phyloP scores from a whole-genome alignment of 2,329 filamentous ascomycete species.

The Verticillium klebahnii region DNA sequence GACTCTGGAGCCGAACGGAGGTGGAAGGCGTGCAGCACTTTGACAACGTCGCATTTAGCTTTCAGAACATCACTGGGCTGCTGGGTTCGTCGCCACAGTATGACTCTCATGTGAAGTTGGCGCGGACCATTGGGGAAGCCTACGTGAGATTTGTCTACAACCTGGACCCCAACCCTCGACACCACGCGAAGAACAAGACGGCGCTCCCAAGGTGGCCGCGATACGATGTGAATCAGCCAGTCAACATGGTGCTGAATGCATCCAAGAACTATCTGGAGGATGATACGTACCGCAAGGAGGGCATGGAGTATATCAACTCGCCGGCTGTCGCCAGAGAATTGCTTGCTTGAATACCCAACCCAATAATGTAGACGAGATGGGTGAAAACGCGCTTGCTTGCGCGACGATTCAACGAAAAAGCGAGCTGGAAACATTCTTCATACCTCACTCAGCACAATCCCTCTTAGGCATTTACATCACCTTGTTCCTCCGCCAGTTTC shows the following conservation, averaged over 20 bases:
- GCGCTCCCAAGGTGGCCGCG: slow-evolving; percentile 34
- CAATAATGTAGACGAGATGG: too few species aligned
- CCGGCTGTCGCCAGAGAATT: slow-evolving; percentile 31
- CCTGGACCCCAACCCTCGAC: slow-evolving; percentile 33
- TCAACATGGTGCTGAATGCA: slow-evolving; percentile 41
- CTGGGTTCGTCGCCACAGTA: slow-evolving; percentile 39
- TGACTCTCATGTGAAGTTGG: slow-evolving; percentile 28
- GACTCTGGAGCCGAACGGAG: slow-evolving; percentile 32
- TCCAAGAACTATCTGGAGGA: slow-evolving; percentile 37
- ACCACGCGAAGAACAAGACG: background rate
- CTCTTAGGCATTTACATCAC: too few species aligned
- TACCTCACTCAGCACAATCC: too few species aligned
- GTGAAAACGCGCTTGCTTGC: too few species aligned
- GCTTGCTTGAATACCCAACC: slow-evolving; percentile 14
- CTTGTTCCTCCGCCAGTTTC: too few species aligned
- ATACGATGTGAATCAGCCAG: slow-evolving; percentile 30
- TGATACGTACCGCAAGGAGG: slow-evolving; percentile 42
- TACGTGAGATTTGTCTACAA: slow-evolving; percentile 39
- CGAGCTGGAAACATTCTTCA: too few species aligned
- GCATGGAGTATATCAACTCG: slow-evolving; percentile 37
- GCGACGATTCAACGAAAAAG: too few species aligned
- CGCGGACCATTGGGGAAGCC: slow-evolving; percentile 31
- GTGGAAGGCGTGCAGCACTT: slow-evolving; percentile 41
- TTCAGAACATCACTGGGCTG: slow-evolving; percentile 43
- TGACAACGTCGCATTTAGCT: slow-evolving; percentile 44